Evolutionary conservation across 164 flowering plant species (phyloP).

Genomic region (Umbilicus rupestris): DNA sequence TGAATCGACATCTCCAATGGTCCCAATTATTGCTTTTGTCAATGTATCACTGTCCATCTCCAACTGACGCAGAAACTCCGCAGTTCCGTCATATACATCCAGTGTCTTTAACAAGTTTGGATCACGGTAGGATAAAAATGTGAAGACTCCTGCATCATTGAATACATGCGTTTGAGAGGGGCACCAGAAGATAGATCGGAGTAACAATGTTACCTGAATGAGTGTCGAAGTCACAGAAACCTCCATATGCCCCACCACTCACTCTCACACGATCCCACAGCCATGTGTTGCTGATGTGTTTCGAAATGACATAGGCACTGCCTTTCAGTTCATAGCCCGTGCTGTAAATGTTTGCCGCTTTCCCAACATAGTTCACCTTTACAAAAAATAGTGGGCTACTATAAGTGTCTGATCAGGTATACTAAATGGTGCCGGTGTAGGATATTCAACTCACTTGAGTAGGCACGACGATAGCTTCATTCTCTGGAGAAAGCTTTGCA

Average conservation of each 20-base stretch:
- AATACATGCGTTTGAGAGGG: conserved; percentile 2
- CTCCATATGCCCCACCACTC: conserved; percentile 99
- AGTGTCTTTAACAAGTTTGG: conserved; percentile 95
- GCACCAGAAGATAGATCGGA: not conserved
- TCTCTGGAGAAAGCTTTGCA: conserved; percentile 47
- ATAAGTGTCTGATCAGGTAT: not conserved
- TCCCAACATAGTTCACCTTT: conserved; percentile 97
- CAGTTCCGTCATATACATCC: conserved; percentile 81
- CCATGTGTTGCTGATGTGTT: conserved; percentile 89
- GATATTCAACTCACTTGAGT: conserved; percentile 56
- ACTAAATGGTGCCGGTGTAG: not conserved
- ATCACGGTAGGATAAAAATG: conserved; percentile 90
- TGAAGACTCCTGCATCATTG: conserved; percentile 63
- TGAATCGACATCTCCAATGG: conserved; percentile 94
- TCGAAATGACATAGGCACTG: conserved; percentile 96
- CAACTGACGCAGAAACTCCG: conserved; percentile 61
- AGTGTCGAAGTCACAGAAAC: conserved; percentile 89
- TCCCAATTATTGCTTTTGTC: conserved; percentile 93
- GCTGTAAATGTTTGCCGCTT: conserved; percentile 80
- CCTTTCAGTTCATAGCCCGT: conserved; percentile 85
- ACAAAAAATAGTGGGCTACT: not conserved
- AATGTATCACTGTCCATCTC: conserved; percentile 86
- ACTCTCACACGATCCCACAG: conserved; percentile 98
- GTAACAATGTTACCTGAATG: conserved; percentile 64
- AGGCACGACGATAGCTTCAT: conserved; percentile 91